Percentiles rank a stretch among this genome's conserved stretches.
phyloP scores from a whole-genome alignment of 257 asterid species.

The Coffea eugenioides region DNA sequence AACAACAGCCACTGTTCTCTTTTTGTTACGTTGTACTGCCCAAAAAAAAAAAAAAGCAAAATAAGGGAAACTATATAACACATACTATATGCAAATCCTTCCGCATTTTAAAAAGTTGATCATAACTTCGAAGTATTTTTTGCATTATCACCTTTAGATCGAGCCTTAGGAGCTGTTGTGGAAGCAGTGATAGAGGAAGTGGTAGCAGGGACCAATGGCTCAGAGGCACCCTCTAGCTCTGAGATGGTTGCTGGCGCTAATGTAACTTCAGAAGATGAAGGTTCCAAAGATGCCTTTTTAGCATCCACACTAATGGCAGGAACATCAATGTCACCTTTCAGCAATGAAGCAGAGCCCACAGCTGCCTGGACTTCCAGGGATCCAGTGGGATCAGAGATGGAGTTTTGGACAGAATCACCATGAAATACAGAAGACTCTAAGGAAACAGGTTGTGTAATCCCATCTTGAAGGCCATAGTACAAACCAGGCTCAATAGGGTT shows the following conservation, averaged over 20 bases:
- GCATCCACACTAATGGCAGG: slow-evolving; percentile 25
- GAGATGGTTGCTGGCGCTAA: slow-evolving; percentile 32
- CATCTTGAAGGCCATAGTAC: slow-evolving; percentile 62
- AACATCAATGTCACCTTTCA: slow-evolving; percentile 25
- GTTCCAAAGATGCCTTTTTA: slow-evolving; percentile 23
- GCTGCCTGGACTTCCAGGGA: slow-evolving; percentile 29
- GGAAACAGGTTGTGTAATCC: slow-evolving; percentile 35
- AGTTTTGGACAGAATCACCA: slow-evolving; percentile 30
- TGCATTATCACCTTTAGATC: slow-evolving; percentile 57
- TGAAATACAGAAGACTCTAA: slow-evolving; percentile 37
- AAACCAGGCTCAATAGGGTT: slow-evolving; percentile 53
- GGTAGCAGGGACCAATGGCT: slow-evolving; percentile 41
- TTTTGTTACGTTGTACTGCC: slow-evolving; percentile 70
- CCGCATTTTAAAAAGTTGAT: not conserved
- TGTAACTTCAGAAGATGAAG: slow-evolving; percentile 33
- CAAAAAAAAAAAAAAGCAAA: not conserved
- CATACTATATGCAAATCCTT: not conserved
- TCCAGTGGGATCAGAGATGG: slow-evolving; percentile 28
- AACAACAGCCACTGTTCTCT: slow-evolving; percentile 61
- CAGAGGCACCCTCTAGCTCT: slow-evolving; percentile 23
- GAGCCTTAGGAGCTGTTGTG: slow-evolving; percentile 49
- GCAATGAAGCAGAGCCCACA: slow-evolving; percentile 31
- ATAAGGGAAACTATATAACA: no score
- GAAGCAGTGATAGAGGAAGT: slow-evolving; percentile 40
- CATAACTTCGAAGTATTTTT: not conserved